Conservation (phyloP, 2,329 filamentous ascomycete species). For the Paraphaeosphaeria minitans region DNA sequence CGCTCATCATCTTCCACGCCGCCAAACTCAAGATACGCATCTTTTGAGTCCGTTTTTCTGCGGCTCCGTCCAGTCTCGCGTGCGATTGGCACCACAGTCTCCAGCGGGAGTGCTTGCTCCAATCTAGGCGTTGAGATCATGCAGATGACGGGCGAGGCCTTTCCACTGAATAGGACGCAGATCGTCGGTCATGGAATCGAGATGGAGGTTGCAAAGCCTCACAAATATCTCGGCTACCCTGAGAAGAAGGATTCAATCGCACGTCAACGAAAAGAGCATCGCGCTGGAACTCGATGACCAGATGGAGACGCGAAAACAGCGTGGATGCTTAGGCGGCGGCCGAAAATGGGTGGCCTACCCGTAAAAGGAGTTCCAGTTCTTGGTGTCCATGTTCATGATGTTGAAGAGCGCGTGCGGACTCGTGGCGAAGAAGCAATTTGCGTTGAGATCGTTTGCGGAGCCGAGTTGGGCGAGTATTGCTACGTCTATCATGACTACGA, state of each 20-base stretch:
- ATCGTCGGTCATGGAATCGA: slow-evolving; percentile 53
- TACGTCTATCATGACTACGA: slow-evolving; percentile 46
- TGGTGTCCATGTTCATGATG: slow-evolving; percentile 52
- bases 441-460: slow-evolving; percentile 16
- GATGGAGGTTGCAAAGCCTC: slow-evolving; percentile 59
- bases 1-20: slow-evolving; percentile 55
- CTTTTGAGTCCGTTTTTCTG: slow-evolving; percentile 54
- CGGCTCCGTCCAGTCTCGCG: slow-evolving; percentile 55
- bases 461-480: slow-evolving; percentile 31
- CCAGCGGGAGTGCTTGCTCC: slow-evolving; percentile 55
- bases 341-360: slow-evolving; percentile 59
- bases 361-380: slow-evolving; percentile 55
- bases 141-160: slow-evolving; percentile 51
- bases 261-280: slow-evolving; percentile 61
- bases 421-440: slow-evolving; percentile 41
- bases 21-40: slow-evolving; percentile 59
- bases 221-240: not conserved
- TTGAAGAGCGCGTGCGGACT: slow-evolving; percentile 55
- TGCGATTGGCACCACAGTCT: slow-evolving; percentile 62
- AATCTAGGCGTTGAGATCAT: slow-evolving; percentile 33
- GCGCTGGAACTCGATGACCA: slow-evolving; percentile 55
- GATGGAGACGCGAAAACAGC: slow-evolving; percentile 57
- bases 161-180: slow-evolving; percentile 56
- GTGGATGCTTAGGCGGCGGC: slow-evolving; percentile 50
- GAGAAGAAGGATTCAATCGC: not conserved